Conservation (phyloP, 805 yeast species). For the Sugiyamaella qingdaonensis region DNA sequence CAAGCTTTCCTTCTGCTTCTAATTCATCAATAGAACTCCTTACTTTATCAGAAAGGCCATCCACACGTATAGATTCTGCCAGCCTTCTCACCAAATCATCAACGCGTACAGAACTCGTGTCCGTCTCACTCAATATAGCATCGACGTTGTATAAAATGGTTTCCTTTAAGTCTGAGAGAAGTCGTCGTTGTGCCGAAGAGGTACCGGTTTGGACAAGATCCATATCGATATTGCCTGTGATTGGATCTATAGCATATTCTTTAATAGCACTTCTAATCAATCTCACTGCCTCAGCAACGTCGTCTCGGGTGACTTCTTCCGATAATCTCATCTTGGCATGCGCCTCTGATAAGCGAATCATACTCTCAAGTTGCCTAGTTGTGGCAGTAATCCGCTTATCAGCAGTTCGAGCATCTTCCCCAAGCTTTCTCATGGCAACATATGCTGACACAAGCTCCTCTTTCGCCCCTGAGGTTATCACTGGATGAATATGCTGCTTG, state of each 20-base stretch:
- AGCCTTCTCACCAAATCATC: slow-evolving; percentile 55
- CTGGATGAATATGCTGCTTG: slow-evolving; percentile 80
- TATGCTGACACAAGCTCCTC: slow-evolving; percentile 80
- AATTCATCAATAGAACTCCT: slow-evolving; percentile 63
- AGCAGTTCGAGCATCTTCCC: slow-evolving; percentile 81
- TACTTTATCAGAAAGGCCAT: slow-evolving; percentile 53
- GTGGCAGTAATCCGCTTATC: slow-evolving; percentile 97
- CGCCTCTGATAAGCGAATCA: slow-evolving; percentile 93
- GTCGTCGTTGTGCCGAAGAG: slow-evolving; percentile 75
- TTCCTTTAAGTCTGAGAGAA: slow-evolving; percentile 66
- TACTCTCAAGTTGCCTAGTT: slow-evolving; percentile 91
- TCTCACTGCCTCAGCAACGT: slow-evolving; percentile 91
- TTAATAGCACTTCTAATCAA: slow-evolving; percentile 90
- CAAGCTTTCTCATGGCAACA: slow-evolving; percentile 89
- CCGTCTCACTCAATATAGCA: slow-evolving; percentile 30
- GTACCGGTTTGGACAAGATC: slow-evolving; percentile 95
- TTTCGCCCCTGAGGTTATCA: slow-evolving; percentile 73
- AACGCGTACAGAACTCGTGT: slow-evolving; percentile 50
- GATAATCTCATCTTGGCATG: slow-evolving; percentile 95
- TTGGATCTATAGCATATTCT: slow-evolving; percentile 97
- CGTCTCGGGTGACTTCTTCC: slow-evolving; percentile 62
- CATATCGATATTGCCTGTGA: slow-evolving; percentile 96
- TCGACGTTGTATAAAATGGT: slow-evolving; percentile 56
- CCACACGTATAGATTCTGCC: slow-evolving; percentile 68
- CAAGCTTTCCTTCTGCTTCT: slow-evolving; percentile 65